Evolutionary conservation across 352 stramenopile genomes (phyloP).

Genomic region (Phytophthora uliginosa): DNA sequence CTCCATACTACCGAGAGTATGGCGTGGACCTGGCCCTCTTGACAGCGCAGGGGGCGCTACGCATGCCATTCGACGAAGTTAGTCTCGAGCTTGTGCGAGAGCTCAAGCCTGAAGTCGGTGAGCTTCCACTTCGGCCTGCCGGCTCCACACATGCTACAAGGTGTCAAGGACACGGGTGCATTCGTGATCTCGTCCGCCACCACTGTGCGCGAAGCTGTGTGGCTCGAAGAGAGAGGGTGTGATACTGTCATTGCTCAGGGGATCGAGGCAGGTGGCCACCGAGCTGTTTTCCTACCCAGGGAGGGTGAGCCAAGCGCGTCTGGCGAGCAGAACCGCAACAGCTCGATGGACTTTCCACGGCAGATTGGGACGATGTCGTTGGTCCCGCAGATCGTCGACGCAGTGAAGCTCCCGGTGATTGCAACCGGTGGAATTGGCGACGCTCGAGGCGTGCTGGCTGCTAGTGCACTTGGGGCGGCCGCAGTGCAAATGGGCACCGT

Average conservation of each 20-base stretch:
- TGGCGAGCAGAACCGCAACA: conserved; percentile 28
- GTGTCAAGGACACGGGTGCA: conserved; percentile 50
- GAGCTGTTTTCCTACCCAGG: conserved; percentile 54
- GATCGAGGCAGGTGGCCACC: conserved; percentile 66
- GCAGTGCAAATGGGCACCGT: conserved; percentile 74
- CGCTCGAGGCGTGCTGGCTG: conserved; percentile 47
- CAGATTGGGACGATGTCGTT: conserved; percentile 58
- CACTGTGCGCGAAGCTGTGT: conserved; percentile 44
- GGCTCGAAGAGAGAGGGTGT: conserved; percentile 39
- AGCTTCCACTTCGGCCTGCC: conserved; percentile 79
- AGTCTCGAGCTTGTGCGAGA: conserved; percentile 56
- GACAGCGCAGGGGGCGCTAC: conserved; percentile 27
- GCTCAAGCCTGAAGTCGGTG: conserved; percentile 62
- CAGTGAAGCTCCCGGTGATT: conserved; percentile 56
- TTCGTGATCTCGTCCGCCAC: conserved; percentile 60
- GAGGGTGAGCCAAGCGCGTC: conserved; percentile 1
- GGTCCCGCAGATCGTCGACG: conserved; percentile 56
- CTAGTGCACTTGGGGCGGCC: conserved; percentile 53
- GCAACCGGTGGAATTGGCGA: conserved; percentile 69
- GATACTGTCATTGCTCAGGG: conserved; percentile 71
- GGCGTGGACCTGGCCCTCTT: conserved; percentile 27
- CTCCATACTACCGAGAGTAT: conserved; percentile 52
- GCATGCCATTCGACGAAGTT: conserved; percentile 43
- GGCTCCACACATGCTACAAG: conserved; percentile 28
- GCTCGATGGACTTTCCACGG: conserved; percentile 34